Percentiles rank a stretch among this genome's conserved stretches.
Conservation (phyloP, 1,284 basidiomycete species). For the Rhodotorula sp. region DNA sequence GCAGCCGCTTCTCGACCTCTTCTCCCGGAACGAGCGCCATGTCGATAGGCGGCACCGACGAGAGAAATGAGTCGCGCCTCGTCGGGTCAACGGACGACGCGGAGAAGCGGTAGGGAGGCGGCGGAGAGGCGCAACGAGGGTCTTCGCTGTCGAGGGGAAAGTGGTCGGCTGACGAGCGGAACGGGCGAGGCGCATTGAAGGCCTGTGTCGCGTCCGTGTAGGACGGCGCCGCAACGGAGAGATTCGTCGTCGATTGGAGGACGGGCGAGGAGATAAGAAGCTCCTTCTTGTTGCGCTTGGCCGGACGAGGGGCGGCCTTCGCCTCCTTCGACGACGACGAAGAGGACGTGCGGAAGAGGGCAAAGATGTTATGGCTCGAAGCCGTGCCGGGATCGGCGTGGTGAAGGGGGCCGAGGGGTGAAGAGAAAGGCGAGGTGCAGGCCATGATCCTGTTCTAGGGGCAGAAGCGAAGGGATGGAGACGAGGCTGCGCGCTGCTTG, state of each 20-base stretch:
- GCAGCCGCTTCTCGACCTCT: conserved; percentile 3
- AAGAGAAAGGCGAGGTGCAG: neutral
- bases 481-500: neutral
- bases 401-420: neutral
- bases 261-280: conserved; percentile 1
- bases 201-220: neutral
- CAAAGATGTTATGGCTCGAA: neutral
- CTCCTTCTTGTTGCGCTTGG: neutral
- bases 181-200: neutral
- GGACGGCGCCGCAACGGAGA: neutral
- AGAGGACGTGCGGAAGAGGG: neutral
- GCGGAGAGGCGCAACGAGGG: neutral
- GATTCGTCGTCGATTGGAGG: conserved; percentile 3
- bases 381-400: neutral
- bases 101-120: neutral
- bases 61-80: no score
- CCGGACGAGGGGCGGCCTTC: neutral
- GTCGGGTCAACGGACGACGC: neutral
- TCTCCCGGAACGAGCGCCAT: neutral
- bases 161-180: no score
- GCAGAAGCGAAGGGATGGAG: neutral
- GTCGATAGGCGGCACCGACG: neutral
- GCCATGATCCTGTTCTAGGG: neutral
- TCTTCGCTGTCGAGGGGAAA: neutral
- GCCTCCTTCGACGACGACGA: neutral